Evolutionary conservation across 176 grass and related monocot species (phyloP).

Genomic region (Tillandsia fasciculata): DNA sequence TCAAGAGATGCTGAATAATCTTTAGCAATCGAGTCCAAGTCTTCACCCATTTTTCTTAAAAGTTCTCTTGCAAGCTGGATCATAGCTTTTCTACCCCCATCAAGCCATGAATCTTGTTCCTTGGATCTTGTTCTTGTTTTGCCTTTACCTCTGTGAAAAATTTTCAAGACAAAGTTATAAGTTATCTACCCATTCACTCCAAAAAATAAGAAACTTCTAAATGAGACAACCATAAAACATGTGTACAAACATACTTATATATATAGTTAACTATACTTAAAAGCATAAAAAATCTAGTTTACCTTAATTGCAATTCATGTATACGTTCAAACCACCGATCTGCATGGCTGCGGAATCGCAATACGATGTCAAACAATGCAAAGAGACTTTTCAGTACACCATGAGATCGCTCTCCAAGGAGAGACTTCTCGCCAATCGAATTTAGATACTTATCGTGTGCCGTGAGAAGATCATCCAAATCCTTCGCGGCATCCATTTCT

Average conservation of each 20-base stretch:
- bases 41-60: conserved; percentile 84
- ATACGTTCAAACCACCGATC: conserved; percentile 92
- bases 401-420: conserved; percentile 67
- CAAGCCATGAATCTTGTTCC: conserved; percentile 40
- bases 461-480: conserved; percentile 83
- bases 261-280: background rate
- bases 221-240: no score
- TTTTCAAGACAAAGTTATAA: conserved; percentile 10
- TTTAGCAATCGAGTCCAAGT: conserved; percentile 78
- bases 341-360: conserved; percentile 66
- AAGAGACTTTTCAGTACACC: conserved; percentile 62
- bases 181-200: conserved; percentile 11
- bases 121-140: conserved; percentile 70
- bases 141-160: conserved; percentile 46
- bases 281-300: conserved; percentile 16
- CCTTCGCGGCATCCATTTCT: conserved; percentile 86
- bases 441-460: conserved; percentile 80
- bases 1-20: conserved; percentile 78
- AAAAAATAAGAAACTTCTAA: background rate
- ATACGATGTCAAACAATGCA: conserved; percentile 77
- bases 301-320: conserved; percentile 81
- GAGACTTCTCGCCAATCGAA: conserved; percentile 84
- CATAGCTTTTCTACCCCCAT: conserved; percentile 73
- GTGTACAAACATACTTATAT: no score
- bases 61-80: conserved; percentile 68